A percentile compares a stretch with the other conserved stretches of the same genome.
These are phyloP conservation scores for Glycine tomentella DNA, from an alignment of 306 rosid species.

Conservation along the genomic window DNA sequence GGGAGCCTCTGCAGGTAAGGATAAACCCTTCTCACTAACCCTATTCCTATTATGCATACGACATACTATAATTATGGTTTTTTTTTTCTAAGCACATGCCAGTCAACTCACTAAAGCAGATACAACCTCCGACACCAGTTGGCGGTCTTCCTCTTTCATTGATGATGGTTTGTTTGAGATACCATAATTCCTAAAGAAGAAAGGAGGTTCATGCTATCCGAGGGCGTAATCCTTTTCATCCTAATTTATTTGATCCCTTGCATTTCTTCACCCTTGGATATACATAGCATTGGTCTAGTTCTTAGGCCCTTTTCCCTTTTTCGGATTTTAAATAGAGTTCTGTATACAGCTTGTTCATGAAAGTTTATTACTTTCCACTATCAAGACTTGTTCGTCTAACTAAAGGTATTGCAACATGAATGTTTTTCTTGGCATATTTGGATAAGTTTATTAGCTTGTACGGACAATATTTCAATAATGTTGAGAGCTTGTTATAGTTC, in stretches of 20 bases:
- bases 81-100: slow-evolving; percentile 58
- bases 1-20: slow-evolving; percentile 68
- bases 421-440: too few relatives aligned
- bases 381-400: slow-evolving; percentile 9
- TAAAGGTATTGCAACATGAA: slow-evolving; percentile 12
- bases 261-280: too few relatives aligned
- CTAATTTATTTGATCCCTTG: slow-evolving; percentile 1
- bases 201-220: slow-evolving; percentile 82
- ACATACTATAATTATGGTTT: not conserved
- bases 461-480: too few relatives aligned
- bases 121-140: slow-evolving; percentile 54
- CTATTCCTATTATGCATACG: not conserved
- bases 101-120: slow-evolving; percentile 72
- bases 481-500: too few relatives aligned
- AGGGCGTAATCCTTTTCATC: slow-evolving; percentile 55
- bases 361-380: slow-evolving; percentile 33
- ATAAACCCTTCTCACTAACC: not conserved
- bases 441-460: too few relatives aligned
- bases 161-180: slow-evolving; percentile 76
- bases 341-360: slow-evolving; percentile 41
- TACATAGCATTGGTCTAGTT: slow-evolving; percentile 46
- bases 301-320: slow-evolving; percentile 40
- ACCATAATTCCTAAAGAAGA: slow-evolving; percentile 87
- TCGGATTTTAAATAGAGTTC: slow-evolving; percentile 44
- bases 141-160: slow-evolving; percentile 64